A percentile compares a stretch with the other conserved stretches of the same genome.
Conservation (phyloP, 2,329 filamentous ascomycete species). For the Penicillium rolfsii region DNA sequence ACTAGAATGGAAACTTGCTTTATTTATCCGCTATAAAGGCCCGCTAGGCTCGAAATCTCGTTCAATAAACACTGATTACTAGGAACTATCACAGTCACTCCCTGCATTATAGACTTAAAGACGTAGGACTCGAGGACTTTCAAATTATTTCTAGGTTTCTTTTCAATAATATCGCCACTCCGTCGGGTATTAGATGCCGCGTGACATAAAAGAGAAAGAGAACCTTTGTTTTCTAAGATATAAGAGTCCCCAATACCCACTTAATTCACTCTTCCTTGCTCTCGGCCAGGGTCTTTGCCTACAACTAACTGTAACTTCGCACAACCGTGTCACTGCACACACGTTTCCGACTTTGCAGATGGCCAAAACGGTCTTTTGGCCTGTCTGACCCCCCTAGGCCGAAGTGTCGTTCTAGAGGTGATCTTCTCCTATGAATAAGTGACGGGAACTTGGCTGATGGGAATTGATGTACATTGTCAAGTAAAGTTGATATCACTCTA, state of each 20-base stretch:
- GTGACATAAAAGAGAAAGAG: neutral
- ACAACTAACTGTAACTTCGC: neutral
- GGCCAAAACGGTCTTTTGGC: neutral
- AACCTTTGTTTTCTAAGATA: neutral
- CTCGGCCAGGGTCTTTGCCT: neutral
- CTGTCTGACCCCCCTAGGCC: neutral
- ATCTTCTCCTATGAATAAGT: neutral
- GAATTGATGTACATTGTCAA: neutral
- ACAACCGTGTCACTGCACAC: neutral
- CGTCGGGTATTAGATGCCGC: neutral
- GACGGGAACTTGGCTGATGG: neutral
- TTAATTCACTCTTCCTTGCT: neutral
- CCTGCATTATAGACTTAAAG: neutral
- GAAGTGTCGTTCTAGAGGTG: neutral
- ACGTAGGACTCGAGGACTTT: neutral
- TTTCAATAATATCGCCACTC: neutral
- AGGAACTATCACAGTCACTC: neutral
- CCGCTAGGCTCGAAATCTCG: neutral
- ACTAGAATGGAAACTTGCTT: too few relatives aligned
- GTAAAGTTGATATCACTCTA: neutral
- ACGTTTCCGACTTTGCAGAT: neutral
- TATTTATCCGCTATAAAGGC: too few relatives aligned
- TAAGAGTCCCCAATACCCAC: too few relatives aligned
- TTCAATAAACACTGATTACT: neutral
- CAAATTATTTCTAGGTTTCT: neutral